These are phyloP conservation scores for Cystobasidium slooffiae DNA, from an alignment of 1,284 basidiomycete genomes.

Conservation along the genomic window DNA sequence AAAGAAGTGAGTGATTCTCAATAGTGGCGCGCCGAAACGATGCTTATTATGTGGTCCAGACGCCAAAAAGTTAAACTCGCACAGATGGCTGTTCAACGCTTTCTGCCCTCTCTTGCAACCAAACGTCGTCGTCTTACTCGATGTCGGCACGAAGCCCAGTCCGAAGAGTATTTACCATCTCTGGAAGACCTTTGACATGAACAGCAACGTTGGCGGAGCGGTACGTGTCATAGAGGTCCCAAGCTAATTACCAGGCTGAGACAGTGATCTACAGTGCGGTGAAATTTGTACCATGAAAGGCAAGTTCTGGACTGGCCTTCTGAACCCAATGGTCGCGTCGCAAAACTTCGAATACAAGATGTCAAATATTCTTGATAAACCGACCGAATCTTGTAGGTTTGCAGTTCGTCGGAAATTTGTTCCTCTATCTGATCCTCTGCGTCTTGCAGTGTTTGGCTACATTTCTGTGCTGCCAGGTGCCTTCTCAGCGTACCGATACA, in stretches of 20 bases:
- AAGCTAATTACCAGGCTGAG: background rate
- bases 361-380: conserved; percentile 83
- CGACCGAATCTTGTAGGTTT: conserved; percentile 69
- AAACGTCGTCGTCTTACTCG: conserved; percentile 84
- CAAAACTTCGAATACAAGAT: conserved; percentile 68
- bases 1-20: conserved; percentile 65
- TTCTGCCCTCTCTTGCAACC: conserved; percentile 68
- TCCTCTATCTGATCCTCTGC: background rate
- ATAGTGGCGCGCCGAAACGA: background rate
- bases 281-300: conserved; percentile 94
- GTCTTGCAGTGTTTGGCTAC: conserved; percentile 75
- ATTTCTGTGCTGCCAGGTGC: conserved; percentile 73
- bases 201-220: conserved; percentile 89
- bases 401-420: background rate
- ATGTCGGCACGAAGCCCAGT: conserved; percentile 88
- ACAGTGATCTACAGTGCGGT: conserved; percentile 75
- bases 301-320: conserved; percentile 68
- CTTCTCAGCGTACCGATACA: conserved; percentile 79
- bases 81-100: conserved; percentile 94
- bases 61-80: conserved; percentile 75
- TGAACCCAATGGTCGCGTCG: conserved; percentile 71
- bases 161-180: conserved; percentile 85
- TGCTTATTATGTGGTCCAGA: conserved; percentile 45
- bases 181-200: conserved; percentile 94
- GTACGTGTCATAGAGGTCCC: conserved; percentile 12